Base-by-base conservation (phyloP, 768 basidiomycete species). In the Baorangia bicolor region DNA sequence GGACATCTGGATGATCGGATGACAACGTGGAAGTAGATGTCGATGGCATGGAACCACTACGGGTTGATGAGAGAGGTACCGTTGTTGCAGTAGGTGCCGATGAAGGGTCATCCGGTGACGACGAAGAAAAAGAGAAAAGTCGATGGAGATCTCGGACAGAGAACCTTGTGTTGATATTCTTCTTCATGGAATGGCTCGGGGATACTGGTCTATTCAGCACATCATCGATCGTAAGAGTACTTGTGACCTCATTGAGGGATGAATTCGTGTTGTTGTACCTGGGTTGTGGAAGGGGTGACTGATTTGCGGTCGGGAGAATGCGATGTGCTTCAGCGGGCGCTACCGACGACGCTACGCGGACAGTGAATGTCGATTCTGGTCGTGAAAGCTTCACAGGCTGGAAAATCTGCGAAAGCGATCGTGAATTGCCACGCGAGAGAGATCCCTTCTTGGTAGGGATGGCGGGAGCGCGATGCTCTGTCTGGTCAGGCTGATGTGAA, bases 131-230 rank as follows among this genome's bases (percentile, higher is more conserved):
- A 1, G 62, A 61, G 60, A 71, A 67, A 41, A 75, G 61, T 40
- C 72, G 67, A 27, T 72, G 69, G 28, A 77, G 71, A 39, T 71
- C 74, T 55, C 69, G 65, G 34, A 75, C 66, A 56, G 75, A 76
- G 42, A 77, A 71, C 50, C 64, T 71, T 27, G 65, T 62, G 51
- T 56, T 66, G 27, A 55, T 0, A 10, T 30, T 60, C 55, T 64
- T 65, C 56, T 63, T 70, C 45, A 64, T 63, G 9, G 74, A 71
- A n/a, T 70, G 71, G 39, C 67, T 69, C 8, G 75, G 75, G 27
- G 74, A 76, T 23, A 67, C 54, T 33, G 74, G 67, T 52, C 68
- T 69, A 40, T 51, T 47, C 35, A 25, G 30, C 12, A 40, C 14
- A 25, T 59, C 62, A 31, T 66, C 53, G 20, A 33, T 56, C 49